These are phyloP conservation scores for Microthlaspi erraticum DNA, from an alignment of 345 rosid genomes.

Conservation along the genomic window DNA sequence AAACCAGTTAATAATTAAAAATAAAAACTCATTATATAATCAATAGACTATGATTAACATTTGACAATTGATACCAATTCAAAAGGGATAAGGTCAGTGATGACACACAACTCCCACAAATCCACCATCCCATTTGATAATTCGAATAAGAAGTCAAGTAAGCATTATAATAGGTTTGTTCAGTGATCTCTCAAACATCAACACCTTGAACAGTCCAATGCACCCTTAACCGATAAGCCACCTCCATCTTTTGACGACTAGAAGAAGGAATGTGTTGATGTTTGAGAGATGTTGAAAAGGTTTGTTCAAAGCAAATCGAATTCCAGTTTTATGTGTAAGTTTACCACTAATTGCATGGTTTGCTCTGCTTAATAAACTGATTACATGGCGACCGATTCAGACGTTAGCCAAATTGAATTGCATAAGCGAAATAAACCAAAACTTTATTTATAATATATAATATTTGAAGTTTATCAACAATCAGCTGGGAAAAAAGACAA, in stretches of 20 bases:
- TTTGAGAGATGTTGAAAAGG: too few species aligned
- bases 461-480: conserved; percentile 21
- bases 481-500: conserved; percentile 6
- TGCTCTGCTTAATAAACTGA: too few species aligned
- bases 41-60: not conserved
- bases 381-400: too few species aligned
- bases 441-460: conserved; percentile 13
- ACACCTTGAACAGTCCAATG: conserved; percentile 26
- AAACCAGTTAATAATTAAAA: not conserved
- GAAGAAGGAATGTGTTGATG: too few species aligned
- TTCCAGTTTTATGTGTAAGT: too few species aligned
- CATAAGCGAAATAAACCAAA: conserved; percentile 2
- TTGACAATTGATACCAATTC: not conserved
- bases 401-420: not conserved
- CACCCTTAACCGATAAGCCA: too few species aligned
- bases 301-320: too few species aligned
- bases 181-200: conserved; percentile 28
- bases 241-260: too few species aligned
- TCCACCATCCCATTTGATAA: conserved; percentile 21
- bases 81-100: conserved; percentile 29
- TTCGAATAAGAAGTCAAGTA: too few species aligned
- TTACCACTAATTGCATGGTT: not conserved
- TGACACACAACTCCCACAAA: conserved; percentile 44
- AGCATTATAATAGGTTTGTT: conserved; percentile 8
- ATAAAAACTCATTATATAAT: not conserved